Evolutionary conservation across 2,329 filamentous ascomycete species (phyloP), one percentile per base, ranked within the genome.

Genomic region (Leptodontidium sp.): DNA sequence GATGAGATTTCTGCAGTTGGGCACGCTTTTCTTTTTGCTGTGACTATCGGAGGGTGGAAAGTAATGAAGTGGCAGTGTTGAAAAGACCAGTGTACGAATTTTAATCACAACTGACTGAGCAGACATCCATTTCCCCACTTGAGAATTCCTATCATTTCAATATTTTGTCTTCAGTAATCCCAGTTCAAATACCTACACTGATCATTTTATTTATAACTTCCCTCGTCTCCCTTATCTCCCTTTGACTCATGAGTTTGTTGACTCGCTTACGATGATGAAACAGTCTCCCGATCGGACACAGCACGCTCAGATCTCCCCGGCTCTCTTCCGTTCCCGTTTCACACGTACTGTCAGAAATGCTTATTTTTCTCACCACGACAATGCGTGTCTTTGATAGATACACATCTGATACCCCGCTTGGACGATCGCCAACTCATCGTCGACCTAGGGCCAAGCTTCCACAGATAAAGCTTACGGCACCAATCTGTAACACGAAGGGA

Each of bases 391-490:
- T 40, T 40, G 8, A 9, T 17, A 40, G 29, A 58, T 24, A 59
- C 21, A 59, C 11, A 45, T 40, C 29, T 63, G 45, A 52, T 63
- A 63, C 45, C 26, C 47, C 45, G 61, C 61, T 50, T 21, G 8
- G 61, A 52, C 17, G 17, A 50, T 50, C 1, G 7, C 26, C 45
- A 38, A 40, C 26, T 15, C 32, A 26, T 15, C 11, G 8, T 21
- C 8, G 45, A 21, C 17, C 45, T 1, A n/a, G 61, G 61, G 52
- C 52, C 5, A 24, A 63, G 61, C 47, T 63, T 52, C 45, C 26
- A 52, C 11, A 3, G 8, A 4, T 17, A 40, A 14, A 24, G n/a
- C 35, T 58, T 40, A 12, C 9, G 6, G 8, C 6, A 50, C 47
- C 26, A 5, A 58, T 40, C 32, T 59, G 57, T 43, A 45, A 59